Base-by-base conservation (phyloP, 306 rosid species). In the Ormosia semicastrata region DNA sequence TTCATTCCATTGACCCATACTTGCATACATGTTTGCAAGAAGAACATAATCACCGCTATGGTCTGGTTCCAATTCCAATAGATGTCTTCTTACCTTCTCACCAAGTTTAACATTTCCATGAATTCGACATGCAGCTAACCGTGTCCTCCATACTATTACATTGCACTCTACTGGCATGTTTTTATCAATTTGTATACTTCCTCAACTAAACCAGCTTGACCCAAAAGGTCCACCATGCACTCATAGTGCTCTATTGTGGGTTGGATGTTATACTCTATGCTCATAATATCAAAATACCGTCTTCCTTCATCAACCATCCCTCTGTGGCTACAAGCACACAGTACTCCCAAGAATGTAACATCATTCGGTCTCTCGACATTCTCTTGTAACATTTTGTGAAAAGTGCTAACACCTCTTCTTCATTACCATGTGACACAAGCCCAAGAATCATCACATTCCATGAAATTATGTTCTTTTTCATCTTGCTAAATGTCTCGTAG, bases 391-490 rank as follows among this genome's bases (percentile, higher is more conserved):
- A 91, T 87, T 36, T 81, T 77, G 75, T n/a, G 68, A 89, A 92
- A 60, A 90, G 78, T 0, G 60, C 76, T 81, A 92, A 78, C 2
- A 94, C 94, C 74, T 89, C 81, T 30, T 72, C 56, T 69, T 87
- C 86, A 8, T 71, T 64, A 4, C 98, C 98, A 30, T 92, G 98
- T 1, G 87, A 82, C 5, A 94, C 97, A 56, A 92, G 84, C 29
- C 92, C 91, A 10, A 88, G 84, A 83, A 94, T 91, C 92, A 92
- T 94, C n/a, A 90, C 77, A 78, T 94, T 92, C 96, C 96, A 94
- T 1, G 96, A 89, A 49, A 94, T 81, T n/a, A 85, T 12, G 67
- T 77, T 83, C 91, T 87, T 47, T 40, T 84, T 86, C 85, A 86
- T 85, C 46, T 36, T 39, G 33, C 73, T 17, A 50, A 92, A 92